Evolutionary conservation across 2,329 filamentous ascomycete species (phyloP), one percentile per base, ranked within the genome.

Genomic region (Lachnellula arida): DNA sequence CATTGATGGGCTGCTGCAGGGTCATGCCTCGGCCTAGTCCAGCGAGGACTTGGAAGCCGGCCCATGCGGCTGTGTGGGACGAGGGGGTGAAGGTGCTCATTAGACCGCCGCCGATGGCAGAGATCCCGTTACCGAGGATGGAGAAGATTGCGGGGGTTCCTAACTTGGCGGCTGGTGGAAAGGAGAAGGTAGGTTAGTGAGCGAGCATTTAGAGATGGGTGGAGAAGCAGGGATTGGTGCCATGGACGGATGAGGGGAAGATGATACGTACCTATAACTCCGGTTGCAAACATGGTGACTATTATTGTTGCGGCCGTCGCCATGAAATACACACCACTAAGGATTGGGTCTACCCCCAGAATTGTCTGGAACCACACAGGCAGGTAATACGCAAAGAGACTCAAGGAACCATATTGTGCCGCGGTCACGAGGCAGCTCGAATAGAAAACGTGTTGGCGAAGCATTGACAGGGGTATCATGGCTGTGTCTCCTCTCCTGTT

Each of bases 291-390:
- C 8, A 60, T 35, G 14, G 43, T 46, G 5, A 65, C 14, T 7
- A 66, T 53, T 14, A 57, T 43, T 3, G 56, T 44, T 9, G 47
- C 48, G 14, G 65, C 61, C 5, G 54, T 40, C 3, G 71, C 60
- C 12, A 72, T 51, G 19, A 58, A 61, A 49, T 61, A 58, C 7
- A 68, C 60, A 35, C 69, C 69, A 35, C 65, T 63, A 47, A 58
- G 56, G 6, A 60, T 58, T 4, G 66, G 63, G 11, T 34, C 54
- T n/a, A 56, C 60, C 22, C 59, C 57, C 32, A 53, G 62, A 46
- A 73, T 60, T 55, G 65, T 58, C 58, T 73, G 65, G 61, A 73
- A 69, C 65, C 63, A 71, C 14, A 70, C 47, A 0, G 70, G 67
- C 9, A 71, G 39, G 43, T 68, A 66, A 50, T 64, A 66, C 4